Evolutionary conservation across 352 stramenopile genomes (phyloP), one percentile per base, ranked within the genome.

Genomic region (Globisporangium viniferum): DNA sequence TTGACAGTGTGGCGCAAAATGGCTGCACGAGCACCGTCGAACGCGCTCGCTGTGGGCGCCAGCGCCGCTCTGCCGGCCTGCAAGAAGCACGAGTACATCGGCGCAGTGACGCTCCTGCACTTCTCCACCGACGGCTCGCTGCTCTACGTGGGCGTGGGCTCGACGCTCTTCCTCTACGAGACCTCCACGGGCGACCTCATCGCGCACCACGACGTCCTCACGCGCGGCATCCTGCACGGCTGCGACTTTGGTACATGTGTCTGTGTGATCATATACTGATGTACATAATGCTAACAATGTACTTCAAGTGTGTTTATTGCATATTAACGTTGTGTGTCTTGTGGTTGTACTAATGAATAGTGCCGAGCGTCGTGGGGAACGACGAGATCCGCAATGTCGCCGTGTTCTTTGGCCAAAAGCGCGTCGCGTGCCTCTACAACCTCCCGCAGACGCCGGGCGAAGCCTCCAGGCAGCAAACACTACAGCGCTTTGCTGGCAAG

Each of bases 341-440:
- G 31, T 8, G 12, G 3, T 2, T 44, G 14, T 9, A 22, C 22
- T 20, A 15, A 29, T 41, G 1, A 46, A 27, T 22, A 22, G 65
- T 70, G 12, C 20, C 44, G 18, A 49, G 24, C n/a, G 49, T 71
- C 31, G 51, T 41, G 20, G 39, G 9, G 9, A 49, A 39, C 8
- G 22, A 61, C 20, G 39, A 33, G 12, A 44, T 59, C 24, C 33
- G 39, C 33, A 75, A 81, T 56, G 61, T 74, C 5, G 79, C 74
- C 15, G 82, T 86, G 15, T 93, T 93, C 66, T 94, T 90, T 44
- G 89, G 89, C 1, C 88, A 95, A 75, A 96, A 95, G 67, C 79
- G 83, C 36, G 76, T 93, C 12, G 73, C 79, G 4, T 89, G 86
- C 60, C 76, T 93, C 35, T 44, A 67, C 2, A 61, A 79, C 10